A percentile compares a stretch with the other conserved stretches of the same genome.
phyloP scores from a whole-genome alignment of 192 early-diverging fungal species.

The Pilobolus umbonatus region DNA sequence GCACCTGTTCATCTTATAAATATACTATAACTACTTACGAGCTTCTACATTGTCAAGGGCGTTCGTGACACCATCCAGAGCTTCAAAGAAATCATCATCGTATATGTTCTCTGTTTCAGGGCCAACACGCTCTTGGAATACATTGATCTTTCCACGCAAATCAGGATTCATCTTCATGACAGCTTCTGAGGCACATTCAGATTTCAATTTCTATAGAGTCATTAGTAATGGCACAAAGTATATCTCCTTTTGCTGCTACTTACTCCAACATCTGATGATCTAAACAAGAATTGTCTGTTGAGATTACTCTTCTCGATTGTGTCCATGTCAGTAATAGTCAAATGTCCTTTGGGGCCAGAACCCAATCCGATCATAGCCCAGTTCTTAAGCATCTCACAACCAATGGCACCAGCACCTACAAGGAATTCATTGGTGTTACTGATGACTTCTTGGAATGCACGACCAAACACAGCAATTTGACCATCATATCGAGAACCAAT shows the following conservation, averaged over 20 bases:
- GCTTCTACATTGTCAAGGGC: constrained; percentile 98
- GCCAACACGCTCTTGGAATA: constrained; percentile 93
- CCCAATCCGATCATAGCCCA: constrained; percentile 95
- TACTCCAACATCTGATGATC: constrained; percentile 73
- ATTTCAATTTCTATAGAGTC: constrained; percentile 79
- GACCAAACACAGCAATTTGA: constrained; percentile 94
- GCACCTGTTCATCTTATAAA: background rate
- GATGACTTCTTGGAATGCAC: constrained; percentile 83
- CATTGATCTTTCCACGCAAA: constrained; percentile 56
- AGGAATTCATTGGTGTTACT: constrained; percentile 88
- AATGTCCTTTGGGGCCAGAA: constrained; percentile 73
- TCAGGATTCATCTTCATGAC: constrained; percentile 92
- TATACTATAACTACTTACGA: constrained; percentile 51
- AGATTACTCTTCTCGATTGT: constrained; percentile 99
- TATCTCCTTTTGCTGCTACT: constrained; percentile 12
- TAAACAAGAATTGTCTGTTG: constrained; percentile 99
- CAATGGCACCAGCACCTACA: constrained; percentile 98
- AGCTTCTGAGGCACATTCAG: constrained; percentile 81
- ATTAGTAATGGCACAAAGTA: background rate
- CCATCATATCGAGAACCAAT: constrained; percentile 91
- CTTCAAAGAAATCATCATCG: constrained; percentile 87
- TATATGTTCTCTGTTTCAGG: constrained; percentile 91
- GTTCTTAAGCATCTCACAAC: constrained; percentile 99
- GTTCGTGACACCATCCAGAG: constrained; percentile 90
- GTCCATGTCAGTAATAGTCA: constrained; percentile 98